phyloP scores from a whole-genome alignment of 73 alveolate species.

The Stentor coeruleus region DNA sequence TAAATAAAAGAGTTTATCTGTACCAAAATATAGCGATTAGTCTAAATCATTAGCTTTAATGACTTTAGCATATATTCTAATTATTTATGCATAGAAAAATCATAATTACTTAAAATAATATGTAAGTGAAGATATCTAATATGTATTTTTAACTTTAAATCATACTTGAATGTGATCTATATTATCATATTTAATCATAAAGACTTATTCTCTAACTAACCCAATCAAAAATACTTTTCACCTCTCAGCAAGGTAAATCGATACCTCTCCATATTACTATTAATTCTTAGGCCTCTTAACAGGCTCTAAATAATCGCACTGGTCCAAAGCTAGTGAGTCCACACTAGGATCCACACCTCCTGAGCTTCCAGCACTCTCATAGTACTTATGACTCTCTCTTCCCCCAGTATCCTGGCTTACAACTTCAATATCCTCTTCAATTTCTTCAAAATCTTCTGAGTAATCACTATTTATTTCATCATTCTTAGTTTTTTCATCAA shows the following conservation, averaged over 20 bases:
- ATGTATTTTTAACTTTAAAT: too few species aligned
- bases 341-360: background rate
- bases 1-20: too few species aligned
- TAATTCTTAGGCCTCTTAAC: background rate
- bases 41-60: too few species aligned
- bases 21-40: too few species aligned
- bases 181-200: too few species aligned
- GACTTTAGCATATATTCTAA: too few species aligned
- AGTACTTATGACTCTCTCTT: background rate
- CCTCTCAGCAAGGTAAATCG: background rate
- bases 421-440: background rate
- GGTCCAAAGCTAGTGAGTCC: background rate
- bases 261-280: background rate
- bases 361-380: background rate
- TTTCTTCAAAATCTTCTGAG: background rate
- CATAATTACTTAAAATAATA: too few species aligned
- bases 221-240: too few species aligned
- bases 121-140: too few species aligned
- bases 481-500: background rate
- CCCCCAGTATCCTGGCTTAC: conserved; percentile 3
- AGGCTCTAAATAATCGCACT: background rate
- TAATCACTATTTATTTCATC: background rate
- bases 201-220: too few species aligned
- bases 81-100: too few species aligned
- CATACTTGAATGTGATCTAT: too few species aligned